A percentile compares a stretch with the other conserved stretches of the same genome.
Evolutionary conservation across 805 yeast genomes (phyloP).

Genomic region (Lipomyces yamanashiensis): DNA sequence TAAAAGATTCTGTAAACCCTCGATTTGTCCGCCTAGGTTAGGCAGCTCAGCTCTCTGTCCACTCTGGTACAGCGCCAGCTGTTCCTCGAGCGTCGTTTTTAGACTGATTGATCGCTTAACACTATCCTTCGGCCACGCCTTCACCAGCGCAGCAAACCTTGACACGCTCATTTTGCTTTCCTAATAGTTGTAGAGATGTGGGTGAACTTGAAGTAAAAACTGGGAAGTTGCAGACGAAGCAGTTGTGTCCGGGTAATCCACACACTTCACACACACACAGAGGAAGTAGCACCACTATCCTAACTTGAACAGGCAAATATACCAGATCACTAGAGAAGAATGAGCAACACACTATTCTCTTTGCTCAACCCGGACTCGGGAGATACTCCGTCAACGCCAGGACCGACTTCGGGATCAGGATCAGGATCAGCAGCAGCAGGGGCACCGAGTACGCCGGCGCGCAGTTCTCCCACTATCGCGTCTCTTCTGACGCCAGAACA

Average conservation of each 20-base stretch:
- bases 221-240: background rate
- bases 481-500: conserved; percentile 6
- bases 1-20: conserved; percentile 15
- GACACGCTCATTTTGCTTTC: background rate
- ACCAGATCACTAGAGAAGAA: background rate
- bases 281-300: background rate
- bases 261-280: background rate
- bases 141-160: conserved; percentile 22
- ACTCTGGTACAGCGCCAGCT: conserved; percentile 4
- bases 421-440: background rate
- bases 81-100: conserved; percentile 19
- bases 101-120: conserved; percentile 22
- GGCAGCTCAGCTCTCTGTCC: conserved; percentile 13
- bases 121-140: conserved; percentile 28
- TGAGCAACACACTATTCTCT: conserved; percentile 6
- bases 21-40: conserved; percentile 14
- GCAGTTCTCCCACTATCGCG: conserved; percentile 11
- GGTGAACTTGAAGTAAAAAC: background rate
- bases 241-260: background rate
- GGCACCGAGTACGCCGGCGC: conserved; percentile 2
- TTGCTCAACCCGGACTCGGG: conserved; percentile 6
- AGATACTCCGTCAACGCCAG: background rate
- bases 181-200: background rate
- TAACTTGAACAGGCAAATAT: background rate
- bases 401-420: background rate